Percentiles rank a stretch among this genome's conserved stretches.
phyloP scores from a whole-genome alignment of 352 stramenopile genomes.

The Phytopythium delawarense region DNA sequence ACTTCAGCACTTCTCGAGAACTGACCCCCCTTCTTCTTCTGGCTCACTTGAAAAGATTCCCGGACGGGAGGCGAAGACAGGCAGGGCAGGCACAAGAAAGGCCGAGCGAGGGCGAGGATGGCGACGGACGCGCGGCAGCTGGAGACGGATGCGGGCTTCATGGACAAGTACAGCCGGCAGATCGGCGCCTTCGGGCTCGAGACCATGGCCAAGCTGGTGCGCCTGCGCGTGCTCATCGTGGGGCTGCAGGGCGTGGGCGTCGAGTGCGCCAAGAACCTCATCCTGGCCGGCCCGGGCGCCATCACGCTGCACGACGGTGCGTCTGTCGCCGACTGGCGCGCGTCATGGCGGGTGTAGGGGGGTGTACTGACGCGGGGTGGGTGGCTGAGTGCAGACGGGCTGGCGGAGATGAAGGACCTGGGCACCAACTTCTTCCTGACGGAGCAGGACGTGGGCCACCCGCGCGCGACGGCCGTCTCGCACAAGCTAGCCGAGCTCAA shows the following conservation, averaged over 20 bases:
- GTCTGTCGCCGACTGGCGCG: background rate
- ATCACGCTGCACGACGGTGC: constrained; percentile 86
- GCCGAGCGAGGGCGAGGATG: background rate
- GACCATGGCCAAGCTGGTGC: constrained; percentile 89
- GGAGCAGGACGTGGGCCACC: constrained; percentile 72
- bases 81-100: background rate
- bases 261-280: constrained; percentile 93
- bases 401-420: constrained; percentile 81
- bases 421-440: constrained; percentile 93
- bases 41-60: constrained; percentile 5
- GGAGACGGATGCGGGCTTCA: constrained; percentile 87
- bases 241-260: constrained; percentile 84
- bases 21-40: too few relatives aligned
- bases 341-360: too few relatives aligned
- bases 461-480: constrained; percentile 50
- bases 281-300: constrained; percentile 82
- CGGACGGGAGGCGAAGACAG: too few relatives aligned
- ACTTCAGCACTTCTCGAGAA: too few relatives aligned
- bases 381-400: constrained; percentile 33
- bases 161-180: constrained; percentile 93
- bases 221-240: constrained; percentile 83
- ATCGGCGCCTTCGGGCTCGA: constrained; percentile 91
- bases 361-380: constrained; percentile 4
- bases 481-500: constrained; percentile 91
- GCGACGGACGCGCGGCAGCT: constrained; percentile 63